A percentile compares a stretch with the other conserved stretches of the same genome.
These are phyloP conservation scores for Auriculariales sp. DNA, from an alignment of 768 basidiomycete genomes.

Conservation along the genomic window DNA sequence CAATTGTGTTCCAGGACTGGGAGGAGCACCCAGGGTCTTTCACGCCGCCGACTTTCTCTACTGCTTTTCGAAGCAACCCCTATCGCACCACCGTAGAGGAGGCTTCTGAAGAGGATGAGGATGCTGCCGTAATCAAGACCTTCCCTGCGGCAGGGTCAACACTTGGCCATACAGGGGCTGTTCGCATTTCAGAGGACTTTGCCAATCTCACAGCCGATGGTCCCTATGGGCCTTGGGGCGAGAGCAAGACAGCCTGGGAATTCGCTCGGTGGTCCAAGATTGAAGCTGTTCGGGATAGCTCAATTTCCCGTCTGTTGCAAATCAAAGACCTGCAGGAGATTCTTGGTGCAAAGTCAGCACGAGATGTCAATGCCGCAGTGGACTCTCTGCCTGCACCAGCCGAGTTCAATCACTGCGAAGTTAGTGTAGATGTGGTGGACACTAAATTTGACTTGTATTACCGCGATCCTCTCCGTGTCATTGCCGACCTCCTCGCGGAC, in stretches of 20 bases:
- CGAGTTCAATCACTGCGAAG: neutral
- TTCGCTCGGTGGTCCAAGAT: neutral
- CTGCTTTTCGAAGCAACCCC: neutral
- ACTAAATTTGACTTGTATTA: constrained; percentile 17
- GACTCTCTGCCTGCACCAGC: neutral
- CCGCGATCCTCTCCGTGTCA: constrained; percentile 23
- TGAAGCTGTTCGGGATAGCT: neutral
- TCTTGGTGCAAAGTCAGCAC: neutral
- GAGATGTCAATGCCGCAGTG: neutral
- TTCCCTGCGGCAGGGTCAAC: neutral
- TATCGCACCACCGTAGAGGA: neutral
- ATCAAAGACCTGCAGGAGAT: neutral
- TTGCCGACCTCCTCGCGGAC: constrained; percentile 20
- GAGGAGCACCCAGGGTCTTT: neutral
- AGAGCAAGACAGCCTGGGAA: neutral
- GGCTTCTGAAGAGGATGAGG: neutral
- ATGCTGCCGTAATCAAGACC: neutral
- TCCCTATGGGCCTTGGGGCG: neutral
- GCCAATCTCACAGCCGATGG: neutral
- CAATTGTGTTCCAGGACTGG: neutral
- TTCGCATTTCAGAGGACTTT: neutral
- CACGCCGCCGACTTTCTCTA: neutral
- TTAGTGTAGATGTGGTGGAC: neutral
- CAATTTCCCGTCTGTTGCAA: neutral
- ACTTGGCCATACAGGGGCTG: neutral